Percentiles rank a stretch among this genome's conserved stretches.
phyloP scores from a whole-genome alignment of 129 eudicot species.

The Cynara cardunculus region DNA sequence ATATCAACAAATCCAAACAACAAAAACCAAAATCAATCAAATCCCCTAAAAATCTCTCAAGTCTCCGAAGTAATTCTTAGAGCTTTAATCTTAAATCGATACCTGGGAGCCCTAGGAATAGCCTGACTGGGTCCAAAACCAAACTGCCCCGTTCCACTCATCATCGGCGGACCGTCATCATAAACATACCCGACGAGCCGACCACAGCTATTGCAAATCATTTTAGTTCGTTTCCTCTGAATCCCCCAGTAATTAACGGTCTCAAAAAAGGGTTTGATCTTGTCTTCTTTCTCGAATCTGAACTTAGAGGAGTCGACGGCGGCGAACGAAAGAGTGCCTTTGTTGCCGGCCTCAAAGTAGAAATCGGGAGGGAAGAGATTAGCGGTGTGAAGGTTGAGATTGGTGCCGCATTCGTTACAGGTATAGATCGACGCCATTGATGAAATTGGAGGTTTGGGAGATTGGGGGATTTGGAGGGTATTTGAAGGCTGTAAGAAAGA shows the following conservation, averaged over 20 bases:
- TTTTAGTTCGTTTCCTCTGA: slow-evolving; percentile 74
- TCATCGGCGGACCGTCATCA: slow-evolving; percentile 85
- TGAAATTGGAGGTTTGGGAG: slow-evolving; percentile 2
- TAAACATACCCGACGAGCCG: slow-evolving; percentile 59
- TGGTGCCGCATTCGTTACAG: slow-evolving; percentile 68
- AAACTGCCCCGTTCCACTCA: slow-evolving; percentile 69
- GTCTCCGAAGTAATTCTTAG: slow-evolving; percentile 50
- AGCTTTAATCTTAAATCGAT: slow-evolving; percentile 66
- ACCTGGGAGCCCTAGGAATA: slow-evolving; percentile 87
- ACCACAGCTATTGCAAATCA: slow-evolving; percentile 67
- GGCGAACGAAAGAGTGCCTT: slow-evolving; percentile 69
- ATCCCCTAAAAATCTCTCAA: slow-evolving; percentile 25
- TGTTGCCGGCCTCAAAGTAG: slow-evolving; percentile 98
- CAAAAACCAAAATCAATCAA: neutral
- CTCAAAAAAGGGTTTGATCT: slow-evolving; percentile 89
- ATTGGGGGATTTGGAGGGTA: neutral
- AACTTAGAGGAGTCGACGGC: slow-evolving; percentile 57
- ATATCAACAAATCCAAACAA: slow-evolving; percentile 1
- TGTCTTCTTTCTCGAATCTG: slow-evolving; percentile 67
- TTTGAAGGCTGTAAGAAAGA: neutral
- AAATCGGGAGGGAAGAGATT: slow-evolving; percentile 73
- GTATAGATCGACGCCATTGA: slow-evolving; percentile 72
- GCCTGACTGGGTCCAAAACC: slow-evolving; percentile 94
- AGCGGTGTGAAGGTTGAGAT: slow-evolving; percentile 59
- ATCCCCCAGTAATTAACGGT: slow-evolving; percentile 93